phyloP scores from a whole-genome alignment of 116 monocot species.

The Phalaenopsis hybrid region DNA sequence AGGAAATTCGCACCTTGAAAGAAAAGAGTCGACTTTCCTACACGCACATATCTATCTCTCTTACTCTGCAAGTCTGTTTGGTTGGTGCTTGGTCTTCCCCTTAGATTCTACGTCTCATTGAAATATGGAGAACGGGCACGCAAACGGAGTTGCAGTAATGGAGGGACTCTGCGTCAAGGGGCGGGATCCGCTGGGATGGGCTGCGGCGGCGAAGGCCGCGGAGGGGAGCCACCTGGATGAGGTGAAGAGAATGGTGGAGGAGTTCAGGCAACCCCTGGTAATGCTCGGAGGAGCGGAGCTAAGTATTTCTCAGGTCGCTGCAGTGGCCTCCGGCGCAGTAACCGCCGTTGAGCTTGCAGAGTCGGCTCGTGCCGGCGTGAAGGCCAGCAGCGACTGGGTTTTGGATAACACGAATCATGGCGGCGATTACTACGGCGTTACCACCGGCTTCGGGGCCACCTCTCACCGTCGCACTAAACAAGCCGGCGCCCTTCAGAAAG shows the following conservation, averaged over 20 bases:
- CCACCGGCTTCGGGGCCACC: conserved; percentile 71
- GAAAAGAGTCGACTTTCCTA: not conserved
- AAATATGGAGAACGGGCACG: conserved; percentile 1
- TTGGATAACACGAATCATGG: conserved; percentile 32
- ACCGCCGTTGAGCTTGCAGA: conserved; percentile 25
- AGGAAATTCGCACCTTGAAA: not conserved
- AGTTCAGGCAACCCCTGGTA: conserved; percentile 20
- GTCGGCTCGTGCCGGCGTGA: conserved; percentile 25
- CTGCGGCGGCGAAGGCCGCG: conserved; percentile 17
- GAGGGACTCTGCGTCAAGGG: not conserved
- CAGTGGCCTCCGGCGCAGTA: conserved; percentile 16
- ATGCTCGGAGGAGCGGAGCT: conserved; percentile 25
- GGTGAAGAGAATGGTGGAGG: conserved; percentile 44
- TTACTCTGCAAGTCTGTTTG: too few relatives aligned
- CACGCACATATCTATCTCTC: not conserved
- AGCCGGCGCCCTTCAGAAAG: conserved; percentile 42
- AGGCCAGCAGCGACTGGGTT: conserved; percentile 54
- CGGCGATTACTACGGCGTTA: conserved; percentile 57
- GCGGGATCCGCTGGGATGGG: conserved; percentile 23
- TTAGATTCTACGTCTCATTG: not conserved
- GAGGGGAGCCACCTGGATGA: conserved; percentile 37
- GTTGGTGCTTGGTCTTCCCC: not conserved
- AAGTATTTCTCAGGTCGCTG: conserved; percentile 28
- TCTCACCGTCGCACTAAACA: conserved; percentile 59
- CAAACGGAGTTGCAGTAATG: not conserved